Evolutionary conservation across 2,329 filamentous ascomycete genomes (phyloP).

Genomic region (Aaosphaeria arxii): DNA sequence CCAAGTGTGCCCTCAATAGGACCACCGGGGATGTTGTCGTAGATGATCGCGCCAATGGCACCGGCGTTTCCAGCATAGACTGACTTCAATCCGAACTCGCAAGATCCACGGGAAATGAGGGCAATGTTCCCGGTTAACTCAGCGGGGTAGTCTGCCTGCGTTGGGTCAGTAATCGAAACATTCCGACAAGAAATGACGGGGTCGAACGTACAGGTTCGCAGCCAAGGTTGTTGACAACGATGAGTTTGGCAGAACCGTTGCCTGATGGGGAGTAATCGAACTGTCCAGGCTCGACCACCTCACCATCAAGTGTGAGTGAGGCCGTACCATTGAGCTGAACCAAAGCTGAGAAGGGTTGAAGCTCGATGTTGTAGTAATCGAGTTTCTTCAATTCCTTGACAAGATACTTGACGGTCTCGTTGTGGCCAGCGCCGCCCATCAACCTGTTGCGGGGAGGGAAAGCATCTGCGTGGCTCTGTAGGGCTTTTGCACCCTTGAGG

Average conservation of each 20-base stretch:
- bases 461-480: slow-evolving; percentile 39
- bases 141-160: slow-evolving; percentile 58
- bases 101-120: slow-evolving; percentile 67
- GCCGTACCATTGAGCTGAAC: slow-evolving; percentile 19
- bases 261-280: slow-evolving; percentile 25
- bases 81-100: slow-evolving; percentile 70
- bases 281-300: slow-evolving; percentile 1
- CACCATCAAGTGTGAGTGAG: slow-evolving; percentile 17
- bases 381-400: slow-evolving; percentile 25
- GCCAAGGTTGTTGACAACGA: slow-evolving; percentile 27
- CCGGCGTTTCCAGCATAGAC: slow-evolving; percentile 65
- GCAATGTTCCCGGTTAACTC: slow-evolving; percentile 63
- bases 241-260: slow-evolving; percentile 20
- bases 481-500: slow-evolving; percentile 23
- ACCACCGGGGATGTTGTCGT: slow-evolving; percentile 65
- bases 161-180: not conserved
- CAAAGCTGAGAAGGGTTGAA: slow-evolving; percentile 23
- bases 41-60: slow-evolving; percentile 69
- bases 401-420: slow-evolving; percentile 39
- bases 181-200: not conserved
- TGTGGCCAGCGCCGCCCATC: slow-evolving; percentile 37
- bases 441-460: slow-evolving; percentile 36
- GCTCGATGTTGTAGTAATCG: slow-evolving; percentile 36
- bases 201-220: slow-evolving; percentile 20
- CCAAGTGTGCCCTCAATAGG: slow-evolving; percentile 62